phyloP scores from a whole-genome alignment of 1,284 basidiomycete genomes.

The Malassezia sympodialis region DNA sequence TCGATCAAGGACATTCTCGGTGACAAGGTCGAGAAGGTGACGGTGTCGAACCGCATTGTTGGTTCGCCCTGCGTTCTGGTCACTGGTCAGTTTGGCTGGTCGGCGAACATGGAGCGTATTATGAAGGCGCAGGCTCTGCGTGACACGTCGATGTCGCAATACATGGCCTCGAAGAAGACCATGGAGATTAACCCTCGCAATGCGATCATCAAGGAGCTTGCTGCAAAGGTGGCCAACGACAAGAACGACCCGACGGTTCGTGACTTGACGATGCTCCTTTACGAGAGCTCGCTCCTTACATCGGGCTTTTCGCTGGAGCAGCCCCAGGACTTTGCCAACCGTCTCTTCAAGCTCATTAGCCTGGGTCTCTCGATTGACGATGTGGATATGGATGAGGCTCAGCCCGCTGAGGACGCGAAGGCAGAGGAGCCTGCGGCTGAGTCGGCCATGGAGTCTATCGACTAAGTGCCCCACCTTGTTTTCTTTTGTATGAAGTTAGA shows the following conservation, averaged over 20 bases:
- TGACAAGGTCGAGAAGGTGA: constrained; percentile 99
- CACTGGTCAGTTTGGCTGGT: constrained; percentile 98
- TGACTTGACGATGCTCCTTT: constrained; percentile 87
- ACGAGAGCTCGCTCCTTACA: constrained; percentile 79
- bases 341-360: constrained; percentile 94
- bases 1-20: constrained; percentile 96
- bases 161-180: constrained; percentile 91
- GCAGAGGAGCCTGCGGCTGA: constrained; percentile 39
- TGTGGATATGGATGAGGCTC: constrained; percentile 14
- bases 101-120: constrained; percentile 98
- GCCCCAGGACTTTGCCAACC: constrained; percentile 85
- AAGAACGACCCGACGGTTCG: constrained; percentile 89
- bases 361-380: constrained; percentile 55
- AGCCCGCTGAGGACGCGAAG: constrained; percentile 23
- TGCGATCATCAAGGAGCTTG: constrained; percentile 91
- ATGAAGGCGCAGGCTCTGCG: constrained; percentile 99
- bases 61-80: constrained; percentile 53
- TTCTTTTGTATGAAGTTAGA: constrained; percentile 2
- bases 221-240: constrained; percentile 86
- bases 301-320: constrained; percentile 78
- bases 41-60: constrained; percentile 76
- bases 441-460: constrained; percentile 47
- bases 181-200: constrained; percentile 92
- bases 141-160: constrained; percentile 96
- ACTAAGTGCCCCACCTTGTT: constrained; percentile 23